Percentiles rank a stretch among this genome's conserved stretches.
These are phyloP conservation scores for Aspergillus sparsus DNA, from an alignment of 495 filamentous ascomycete species.

Conservation along the genomic window DNA sequence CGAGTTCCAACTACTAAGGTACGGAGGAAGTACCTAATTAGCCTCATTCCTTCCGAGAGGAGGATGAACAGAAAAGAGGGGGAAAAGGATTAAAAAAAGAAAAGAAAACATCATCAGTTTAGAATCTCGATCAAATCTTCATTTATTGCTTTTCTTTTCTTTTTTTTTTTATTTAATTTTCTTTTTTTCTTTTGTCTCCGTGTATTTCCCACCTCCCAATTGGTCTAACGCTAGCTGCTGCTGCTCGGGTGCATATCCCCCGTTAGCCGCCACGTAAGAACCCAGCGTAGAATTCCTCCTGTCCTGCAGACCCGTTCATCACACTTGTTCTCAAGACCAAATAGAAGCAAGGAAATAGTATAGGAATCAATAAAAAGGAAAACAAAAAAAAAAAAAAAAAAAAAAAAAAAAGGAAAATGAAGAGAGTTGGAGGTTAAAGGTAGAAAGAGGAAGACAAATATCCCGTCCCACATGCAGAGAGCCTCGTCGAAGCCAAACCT, in stretches of 20 bases:
- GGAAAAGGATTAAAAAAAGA: no score
- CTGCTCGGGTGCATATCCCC: constrained; percentile 22
- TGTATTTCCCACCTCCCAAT: constrained; percentile 8
- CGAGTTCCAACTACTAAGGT: no score
- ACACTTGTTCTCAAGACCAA: constrained; percentile 19
- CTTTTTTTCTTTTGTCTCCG: neutral
- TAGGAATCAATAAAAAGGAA: constrained; percentile 17
- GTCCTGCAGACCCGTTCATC: constrained; percentile 34
- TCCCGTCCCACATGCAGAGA: constrained; percentile 16
- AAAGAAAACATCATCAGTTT: no score
- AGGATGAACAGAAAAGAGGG: no score
- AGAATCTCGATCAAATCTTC: neutral
- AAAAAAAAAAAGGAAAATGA: constrained; percentile 1
- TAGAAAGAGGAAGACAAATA: constrained; percentile 7
- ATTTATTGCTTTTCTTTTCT: neutral
- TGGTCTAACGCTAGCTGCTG: constrained; percentile 17
- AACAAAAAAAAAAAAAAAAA: constrained; percentile 11
- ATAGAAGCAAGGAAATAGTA: constrained; percentile 12
- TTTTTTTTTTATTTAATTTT: constrained; percentile 3
- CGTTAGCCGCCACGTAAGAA: constrained; percentile 25
- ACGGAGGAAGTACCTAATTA: no score
- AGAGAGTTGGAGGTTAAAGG: neutral
- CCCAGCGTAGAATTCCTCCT: constrained; percentile 35
- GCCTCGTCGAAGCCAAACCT: neutral
- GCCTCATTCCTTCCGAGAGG: no score